Evolutionary conservation across 2,329 filamentous ascomycete genomes (phyloP), one percentile per base, ranked within the genome.

Genomic region (Paraphoma chrysanthemicola): DNA sequence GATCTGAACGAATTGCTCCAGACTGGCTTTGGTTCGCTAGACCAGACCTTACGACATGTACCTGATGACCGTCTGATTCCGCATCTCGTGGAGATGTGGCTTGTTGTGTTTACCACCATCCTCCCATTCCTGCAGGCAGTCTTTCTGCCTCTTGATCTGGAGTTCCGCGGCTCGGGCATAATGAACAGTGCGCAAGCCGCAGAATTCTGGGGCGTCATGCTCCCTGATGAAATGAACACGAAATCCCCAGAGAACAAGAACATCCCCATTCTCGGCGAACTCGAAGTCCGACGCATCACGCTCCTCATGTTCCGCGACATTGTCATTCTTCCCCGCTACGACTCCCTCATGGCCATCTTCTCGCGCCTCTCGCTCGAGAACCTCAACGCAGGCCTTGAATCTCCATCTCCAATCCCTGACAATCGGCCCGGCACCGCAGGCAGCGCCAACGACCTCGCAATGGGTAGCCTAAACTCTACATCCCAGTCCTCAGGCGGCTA

Each of bases 61-160:
- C 85, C 92, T 0, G 94, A 98, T 70, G 93, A 97, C 58, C 86
- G 90, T 33, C 85, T 98, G n/a, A 92, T 98, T 18, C 91, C 92
- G 0, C 88, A 92, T 53, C 82, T 99, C 0, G 94, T 97, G 2
- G 92, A 97, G 72, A 88, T 97, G 71, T 99, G 95, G 95, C 86
- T 96, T 56, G 88, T 95, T 45, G 93, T 95, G 0, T 97, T 97
- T 69, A 94, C 92, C 2, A 90, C 87, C 6, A 91, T 98, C 38
- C 79, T 98, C 5, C 95, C 95, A 0, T 98, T 97, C 71, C 88
- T 99, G 68, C 94, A 98, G 79, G 93, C 94, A 1, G 93, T 97
- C 1, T 97, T 99, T 72, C 81, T 99, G 1, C 95, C 93, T 0
- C 80, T 99, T 1, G 95, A 99, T 70, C 85, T 97, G 10, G 95